Conservation (phyloP, 2,329 filamentous ascomycete genomes). For the Fusarium sp. region DNA sequence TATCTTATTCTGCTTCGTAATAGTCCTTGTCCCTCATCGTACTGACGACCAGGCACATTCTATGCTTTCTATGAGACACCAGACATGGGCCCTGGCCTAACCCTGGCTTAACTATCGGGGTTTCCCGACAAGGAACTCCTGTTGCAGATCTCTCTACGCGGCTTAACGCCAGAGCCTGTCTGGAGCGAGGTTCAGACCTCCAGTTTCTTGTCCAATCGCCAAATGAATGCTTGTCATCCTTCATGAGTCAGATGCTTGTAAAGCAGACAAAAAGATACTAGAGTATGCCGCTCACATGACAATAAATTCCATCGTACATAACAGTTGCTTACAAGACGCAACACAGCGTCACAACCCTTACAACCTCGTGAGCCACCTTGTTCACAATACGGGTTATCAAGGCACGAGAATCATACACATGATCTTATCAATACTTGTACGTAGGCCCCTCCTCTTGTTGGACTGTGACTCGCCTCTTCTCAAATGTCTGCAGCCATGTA, state of each 20-base stretch:
- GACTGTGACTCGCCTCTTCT: slow-evolving; percentile 19
- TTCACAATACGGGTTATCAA: neutral
- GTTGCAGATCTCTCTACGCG: slow-evolving; percentile 34
- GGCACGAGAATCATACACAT: slow-evolving; percentile 32
- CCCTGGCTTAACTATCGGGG: slow-evolving; percentile 18
- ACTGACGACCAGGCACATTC: slow-evolving; percentile 8
- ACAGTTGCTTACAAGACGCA: slow-evolving; percentile 6
- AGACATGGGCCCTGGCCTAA: slow-evolving; percentile 1
- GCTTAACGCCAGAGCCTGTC: slow-evolving; percentile 16
- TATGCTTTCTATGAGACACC: neutral
- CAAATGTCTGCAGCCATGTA: neutral
- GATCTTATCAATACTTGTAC: slow-evolving; percentile 4
- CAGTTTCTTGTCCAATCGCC: slow-evolving; percentile 29
- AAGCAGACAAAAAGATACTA: neutral
- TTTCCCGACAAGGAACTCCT: slow-evolving; percentile 26
- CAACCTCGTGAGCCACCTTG: slow-evolving; percentile 28
- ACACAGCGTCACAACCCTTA: neutral
- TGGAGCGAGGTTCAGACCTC: slow-evolving; percentile 15
- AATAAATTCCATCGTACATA: neutral
- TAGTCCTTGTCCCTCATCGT: slow-evolving; percentile 1
- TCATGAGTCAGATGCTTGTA: slow-evolving; percentile 27
- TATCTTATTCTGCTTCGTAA: neutral
- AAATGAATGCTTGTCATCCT: slow-evolving; percentile 33
- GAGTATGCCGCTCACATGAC: slow-evolving; percentile 6
- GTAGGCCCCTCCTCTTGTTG: neutral